These are phyloP conservation scores for Mycocentrospora acerina DNA, from an alignment of 2,329 filamentous ascomycete genomes.

Conservation along the genomic window DNA sequence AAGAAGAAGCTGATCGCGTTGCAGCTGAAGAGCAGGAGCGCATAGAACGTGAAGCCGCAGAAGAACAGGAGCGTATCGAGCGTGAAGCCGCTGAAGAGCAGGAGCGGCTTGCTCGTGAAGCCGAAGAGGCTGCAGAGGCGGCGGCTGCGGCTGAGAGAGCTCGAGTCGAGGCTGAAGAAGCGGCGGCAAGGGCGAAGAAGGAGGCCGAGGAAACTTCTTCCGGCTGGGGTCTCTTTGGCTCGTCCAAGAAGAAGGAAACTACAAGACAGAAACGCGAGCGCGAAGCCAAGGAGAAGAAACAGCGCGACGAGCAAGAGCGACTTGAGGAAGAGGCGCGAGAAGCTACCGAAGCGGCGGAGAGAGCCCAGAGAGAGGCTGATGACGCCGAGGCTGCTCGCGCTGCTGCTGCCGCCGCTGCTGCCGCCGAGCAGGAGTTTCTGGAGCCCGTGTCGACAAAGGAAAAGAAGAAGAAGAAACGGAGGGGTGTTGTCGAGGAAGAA, in stretches of 20 bases:
- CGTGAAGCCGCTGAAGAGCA: conserved; percentile 18
- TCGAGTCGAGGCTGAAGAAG: conserved; percentile 10
- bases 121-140: conserved; percentile 36
- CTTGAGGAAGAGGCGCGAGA: conserved; percentile 22
- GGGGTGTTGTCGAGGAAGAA: conserved; percentile 21
- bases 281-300: conserved; percentile 28
- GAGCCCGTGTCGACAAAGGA: conserved; percentile 24
- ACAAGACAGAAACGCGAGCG: conserved; percentile 32
- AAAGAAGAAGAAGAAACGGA: conserved; percentile 43
- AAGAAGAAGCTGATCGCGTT: conserved; percentile 18
- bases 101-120: conserved; percentile 28
- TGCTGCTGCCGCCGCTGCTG: conserved; percentile 37
- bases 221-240: not conserved
- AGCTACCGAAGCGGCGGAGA: conserved; percentile 38
- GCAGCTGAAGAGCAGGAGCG: conserved; percentile 28
- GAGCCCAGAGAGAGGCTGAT: conserved; percentile 29
- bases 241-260: conserved; percentile 38
- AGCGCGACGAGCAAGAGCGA: conserved; percentile 30
- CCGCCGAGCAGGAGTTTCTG: conserved; percentile 6
- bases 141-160: conserved; percentile 6
- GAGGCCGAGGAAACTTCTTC: conserved; percentile 12
- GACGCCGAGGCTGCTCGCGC: conserved; percentile 35
- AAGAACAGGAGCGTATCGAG: conserved; percentile 20
- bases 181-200: conserved; percentile 16
- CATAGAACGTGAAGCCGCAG: conserved; percentile 24